Evolutionary conservation across 305 asterid genomes (phyloP), one percentile per base, ranked within the genome.

Genomic region (Solanum aculeatissimum): DNA sequence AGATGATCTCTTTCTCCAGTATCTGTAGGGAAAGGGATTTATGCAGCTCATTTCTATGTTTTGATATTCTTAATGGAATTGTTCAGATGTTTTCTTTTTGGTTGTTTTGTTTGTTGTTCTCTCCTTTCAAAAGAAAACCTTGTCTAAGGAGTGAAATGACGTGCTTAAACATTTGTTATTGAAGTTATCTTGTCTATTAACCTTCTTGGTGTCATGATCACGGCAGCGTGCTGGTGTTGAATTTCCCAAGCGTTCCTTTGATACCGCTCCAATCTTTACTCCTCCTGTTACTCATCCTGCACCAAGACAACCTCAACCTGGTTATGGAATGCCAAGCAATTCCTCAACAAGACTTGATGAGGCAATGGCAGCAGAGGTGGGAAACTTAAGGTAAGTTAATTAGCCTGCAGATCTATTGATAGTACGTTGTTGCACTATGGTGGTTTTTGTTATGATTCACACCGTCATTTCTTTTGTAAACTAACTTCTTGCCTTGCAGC

Each of bases 271-370:
- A 19, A 92, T 97, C 85, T 88, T 93, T 86, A 93, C 98, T 55
- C 99, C 98, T 65, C 99, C 99, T 27, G 91, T 88, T 74, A 89
- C 96, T 71, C 94, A 89, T 86, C 92, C 93, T 80, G 85, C 87
- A 75, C 32, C 90, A 19, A 90, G 93, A 86, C 89, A 83, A 57
- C 93, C 96, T 80, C 99, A 91, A 87, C 96, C 98, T 54, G 92
- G 97, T 86, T 92, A 93, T 87, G 99, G 99, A 86, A 97, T 97
- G 98, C 97, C 99, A 27, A 92, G 92, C 89, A 94, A 93, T 87
- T 95, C 99, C 83, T 89, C 98, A 42, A 90, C 93, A 6, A 90
- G 98, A 89, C 99, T 97, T 43, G 98, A 94, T 70, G 94, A 95
- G 88, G 99, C 97, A 58, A 95, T 97, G 99, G 96, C 98, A 43